Percentiles rank a stretch among this genome's conserved stretches.
These are phyloP conservation scores for Trichocomaceae sp. DNA, from an alignment of 2,329 filamentous ascomycete genomes.

Conservation along the genomic window DNA sequence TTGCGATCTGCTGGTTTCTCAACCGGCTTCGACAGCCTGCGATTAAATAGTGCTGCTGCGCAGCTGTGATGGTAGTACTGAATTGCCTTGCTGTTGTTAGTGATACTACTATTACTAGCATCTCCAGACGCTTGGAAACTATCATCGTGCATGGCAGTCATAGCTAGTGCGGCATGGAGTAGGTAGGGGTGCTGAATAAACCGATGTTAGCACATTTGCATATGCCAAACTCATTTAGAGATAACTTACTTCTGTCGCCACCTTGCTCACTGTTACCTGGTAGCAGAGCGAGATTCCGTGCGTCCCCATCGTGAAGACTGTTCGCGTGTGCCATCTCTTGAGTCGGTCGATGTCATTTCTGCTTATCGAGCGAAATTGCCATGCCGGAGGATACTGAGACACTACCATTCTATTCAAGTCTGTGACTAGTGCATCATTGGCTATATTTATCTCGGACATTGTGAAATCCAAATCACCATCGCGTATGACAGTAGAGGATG, in stretches of 20 bases:
- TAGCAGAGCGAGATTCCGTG: not conserved
- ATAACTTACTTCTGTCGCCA: not conserved
- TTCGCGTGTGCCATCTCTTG: slow-evolving; percentile 4
- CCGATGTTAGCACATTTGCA: slow-evolving; percentile 27
- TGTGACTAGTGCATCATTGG: slow-evolving; percentile 19
- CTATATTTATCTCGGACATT: not conserved
- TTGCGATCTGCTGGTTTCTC: not conserved
- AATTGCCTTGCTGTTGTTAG: slow-evolving; percentile 50
- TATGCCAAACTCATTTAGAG: slow-evolving; percentile 20
- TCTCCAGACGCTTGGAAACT: slow-evolving; percentile 26
- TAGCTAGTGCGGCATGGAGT: slow-evolving; percentile 48
- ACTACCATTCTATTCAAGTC: not conserved
- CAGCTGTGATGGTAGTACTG: slow-evolving; percentile 20
- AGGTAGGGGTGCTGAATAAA: slow-evolving; percentile 45
- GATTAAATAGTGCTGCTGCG: slow-evolving; percentile 8
- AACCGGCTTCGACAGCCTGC: not conserved
- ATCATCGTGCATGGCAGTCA: slow-evolving; percentile 51
- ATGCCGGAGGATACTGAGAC: not conserved
- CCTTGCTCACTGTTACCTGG: not conserved
- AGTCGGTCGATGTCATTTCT: slow-evolving; percentile 6
- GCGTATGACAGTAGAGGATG: not conserved
- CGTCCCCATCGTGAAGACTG: slow-evolving; percentile 3
- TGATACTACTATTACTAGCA: slow-evolving; percentile 24
- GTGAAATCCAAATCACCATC: not conserved
- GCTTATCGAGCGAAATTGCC: not conserved